A percentile compares a stretch with the other conserved stretches of the same genome.
These are phyloP conservation scores for Zygnema cylindricum DNA, from an alignment of 139 green algal genomes.

Conservation along the genomic window DNA sequence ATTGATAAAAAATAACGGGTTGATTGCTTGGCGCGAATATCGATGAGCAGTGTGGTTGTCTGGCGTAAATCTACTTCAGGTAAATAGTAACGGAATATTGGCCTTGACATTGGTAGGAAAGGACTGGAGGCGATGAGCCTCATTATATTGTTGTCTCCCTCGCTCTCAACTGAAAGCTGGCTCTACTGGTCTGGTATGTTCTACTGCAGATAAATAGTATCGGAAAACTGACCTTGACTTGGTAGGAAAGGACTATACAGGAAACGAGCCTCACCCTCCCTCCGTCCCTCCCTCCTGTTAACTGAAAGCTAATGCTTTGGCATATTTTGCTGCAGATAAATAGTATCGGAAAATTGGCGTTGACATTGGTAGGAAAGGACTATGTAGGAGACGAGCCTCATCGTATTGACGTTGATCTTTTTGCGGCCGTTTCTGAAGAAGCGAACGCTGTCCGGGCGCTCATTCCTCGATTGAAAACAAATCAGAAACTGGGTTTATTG, in stretches of 20 bases:
- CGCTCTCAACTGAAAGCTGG: too few species aligned
- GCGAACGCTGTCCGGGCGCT: background rate
- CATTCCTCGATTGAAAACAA: background rate
- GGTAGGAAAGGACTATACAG: too few species aligned
- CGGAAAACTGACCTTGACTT: too few species aligned
- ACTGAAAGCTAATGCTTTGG: background rate
- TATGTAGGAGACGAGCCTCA: background rate
- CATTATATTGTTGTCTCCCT: background rate
- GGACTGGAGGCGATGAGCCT: too few species aligned
- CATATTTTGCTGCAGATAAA: constrained; percentile 21
- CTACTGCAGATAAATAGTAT: too few species aligned
- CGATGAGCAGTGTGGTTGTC: too few species aligned
- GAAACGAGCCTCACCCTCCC: too few species aligned
- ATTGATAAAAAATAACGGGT: too few species aligned
- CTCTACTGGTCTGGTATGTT: background rate
- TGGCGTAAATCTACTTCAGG: too few species aligned
- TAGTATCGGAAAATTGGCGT: constrained; percentile 72
- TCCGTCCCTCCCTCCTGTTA: background rate
- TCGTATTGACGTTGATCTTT: constrained; percentile 9
- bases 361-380: constrained; percentile 44
- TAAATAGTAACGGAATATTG: too few species aligned
- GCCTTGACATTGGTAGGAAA: too few species aligned
- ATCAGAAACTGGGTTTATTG: constrained; percentile 62
- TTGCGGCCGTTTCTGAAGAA: constrained; percentile 5
- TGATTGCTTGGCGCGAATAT: too few species aligned